Evolutionary conservation across 768 basidiomycete species (phyloP).

Genomic region (Daedaleopsis sinensis): DNA sequence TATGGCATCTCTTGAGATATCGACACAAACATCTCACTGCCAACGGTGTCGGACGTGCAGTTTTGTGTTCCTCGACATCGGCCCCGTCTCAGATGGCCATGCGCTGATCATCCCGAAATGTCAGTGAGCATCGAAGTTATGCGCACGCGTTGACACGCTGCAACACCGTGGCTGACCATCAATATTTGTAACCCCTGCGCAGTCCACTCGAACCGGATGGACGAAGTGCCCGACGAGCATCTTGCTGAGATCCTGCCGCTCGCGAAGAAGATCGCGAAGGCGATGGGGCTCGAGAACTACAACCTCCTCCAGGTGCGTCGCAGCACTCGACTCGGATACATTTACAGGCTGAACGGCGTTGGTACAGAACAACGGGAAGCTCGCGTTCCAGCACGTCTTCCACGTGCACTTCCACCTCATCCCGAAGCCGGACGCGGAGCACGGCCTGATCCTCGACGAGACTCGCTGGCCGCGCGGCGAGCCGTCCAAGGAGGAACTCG

Average conservation of each 20-base stretch:
- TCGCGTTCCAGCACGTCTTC: slow-evolving; percentile 63
- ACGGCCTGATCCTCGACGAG: slow-evolving; percentile 70
- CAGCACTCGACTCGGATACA: background rate
- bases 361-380: slow-evolving; percentile 64
- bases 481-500: slow-evolving; percentile 6
- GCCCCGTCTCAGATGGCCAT: slow-evolving; percentile 85
- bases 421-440: slow-evolving; percentile 74
- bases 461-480: slow-evolving; percentile 59
- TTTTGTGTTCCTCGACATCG: slow-evolving; percentile 89
- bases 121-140: slow-evolving; percentile 31
- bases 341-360: too few relatives aligned
- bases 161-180: too few relatives aligned
- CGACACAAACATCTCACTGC: background rate
- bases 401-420: slow-evolving; percentile 95
- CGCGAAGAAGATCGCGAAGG: slow-evolving; percentile 86
- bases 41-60: background rate
- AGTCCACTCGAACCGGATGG: slow-evolving; percentile 87
- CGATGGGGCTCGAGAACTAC: slow-evolving; percentile 74
- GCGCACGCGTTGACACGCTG: too few relatives aligned
- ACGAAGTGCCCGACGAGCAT: slow-evolving; percentile 85
- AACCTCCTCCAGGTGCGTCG: slow-evolving; percentile 71
- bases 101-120: slow-evolving; percentile 93
- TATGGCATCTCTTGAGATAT: background rate
- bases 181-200: background rate
- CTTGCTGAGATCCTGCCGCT: slow-evolving; percentile 75